Evolutionary conservation across 371 early-diverging fungal species (phyloP).

Genomic region (Mortierella sp.): DNA sequence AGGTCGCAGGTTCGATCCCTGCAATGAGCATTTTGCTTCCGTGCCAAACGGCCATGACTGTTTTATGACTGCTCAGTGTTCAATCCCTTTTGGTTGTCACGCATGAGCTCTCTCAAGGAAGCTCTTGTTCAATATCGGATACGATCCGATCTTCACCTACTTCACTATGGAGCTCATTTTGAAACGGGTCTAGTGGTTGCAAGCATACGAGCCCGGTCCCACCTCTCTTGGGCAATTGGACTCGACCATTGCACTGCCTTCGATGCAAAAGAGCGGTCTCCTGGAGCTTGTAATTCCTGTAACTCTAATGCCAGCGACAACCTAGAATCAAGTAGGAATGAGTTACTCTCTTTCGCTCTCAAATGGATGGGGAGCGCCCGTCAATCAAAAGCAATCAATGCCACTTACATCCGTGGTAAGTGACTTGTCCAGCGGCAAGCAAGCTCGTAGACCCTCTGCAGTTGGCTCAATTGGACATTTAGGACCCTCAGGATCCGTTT

Average conservation of each 20-base stretch:
- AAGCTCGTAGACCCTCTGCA: slow-evolving; percentile 12
- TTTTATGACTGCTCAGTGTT: too few relatives aligned
- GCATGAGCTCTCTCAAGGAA: too few relatives aligned
- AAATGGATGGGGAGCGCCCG: too few relatives aligned
- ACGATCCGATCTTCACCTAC: too few relatives aligned
- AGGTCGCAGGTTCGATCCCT: too few relatives aligned
- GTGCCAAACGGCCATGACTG: too few relatives aligned
- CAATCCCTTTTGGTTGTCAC: too few relatives aligned
- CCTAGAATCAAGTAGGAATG: slow-evolving; percentile 1
- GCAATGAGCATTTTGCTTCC: too few relatives aligned
- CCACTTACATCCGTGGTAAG: slow-evolving; percentile 20
- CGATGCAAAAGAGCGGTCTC: slow-evolving; percentile 17
- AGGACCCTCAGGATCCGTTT: background rate
- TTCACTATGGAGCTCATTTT: too few relatives aligned
- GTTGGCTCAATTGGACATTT: slow-evolving; percentile 19
- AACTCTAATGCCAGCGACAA: slow-evolving; percentile 12
- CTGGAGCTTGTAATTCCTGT: background rate
- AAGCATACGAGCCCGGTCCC: slow-evolving; percentile 17
- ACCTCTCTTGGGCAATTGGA: slow-evolving; percentile 14
- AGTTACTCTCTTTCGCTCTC: too few relatives aligned
- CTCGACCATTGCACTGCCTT: slow-evolving; percentile 25
- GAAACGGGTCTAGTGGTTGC: slow-evolving; percentile 12
- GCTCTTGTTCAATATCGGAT: too few relatives aligned
- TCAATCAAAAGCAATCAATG: background rate
- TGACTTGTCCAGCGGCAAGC: slow-evolving; percentile 18